Percentiles rank a stretch among this genome's conserved stretches.
Conservation (phyloP, 768 basidiomycete species). For the Exidia glandulosa region DNA sequence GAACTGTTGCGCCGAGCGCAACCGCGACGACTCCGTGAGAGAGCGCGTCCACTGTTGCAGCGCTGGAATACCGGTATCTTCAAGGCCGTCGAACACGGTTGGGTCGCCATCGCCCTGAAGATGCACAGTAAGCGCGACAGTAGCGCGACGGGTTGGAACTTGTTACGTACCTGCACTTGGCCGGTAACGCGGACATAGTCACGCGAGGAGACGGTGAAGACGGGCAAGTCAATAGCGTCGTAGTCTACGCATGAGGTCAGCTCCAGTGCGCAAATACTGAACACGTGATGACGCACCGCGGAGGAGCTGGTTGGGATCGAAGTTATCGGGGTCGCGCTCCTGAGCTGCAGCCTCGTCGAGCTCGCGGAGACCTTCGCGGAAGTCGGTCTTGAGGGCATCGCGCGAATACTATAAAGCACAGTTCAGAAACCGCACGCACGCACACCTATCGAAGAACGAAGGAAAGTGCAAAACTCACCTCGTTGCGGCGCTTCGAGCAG, state of each 20-base stretch:
- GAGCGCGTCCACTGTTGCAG: conserved; percentile 48
- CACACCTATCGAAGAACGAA: not conserved
- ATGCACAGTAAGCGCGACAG: conserved; percentile 30
- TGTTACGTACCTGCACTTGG: conserved; percentile 14
- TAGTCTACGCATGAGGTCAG: conserved; percentile 33
- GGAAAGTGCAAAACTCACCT: conserved; percentile 23
- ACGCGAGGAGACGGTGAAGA: conserved; percentile 49
- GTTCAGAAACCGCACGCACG: conserved; percentile 1
- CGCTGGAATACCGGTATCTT: conserved; percentile 45
- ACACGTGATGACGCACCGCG: conserved; percentile 27
- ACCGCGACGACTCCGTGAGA: conserved; percentile 42
- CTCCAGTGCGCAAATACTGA: not conserved
- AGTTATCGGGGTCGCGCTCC: conserved; percentile 43
- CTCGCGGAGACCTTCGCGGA: conserved; percentile 46
- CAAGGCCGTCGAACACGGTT: conserved; percentile 39
- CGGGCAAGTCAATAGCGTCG: conserved; percentile 46
- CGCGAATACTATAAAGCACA: conserved; percentile 33
- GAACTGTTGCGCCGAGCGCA: conserved; percentile 33
- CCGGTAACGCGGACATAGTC: conserved; percentile 49
- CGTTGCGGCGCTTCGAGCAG: conserved; percentile 46
- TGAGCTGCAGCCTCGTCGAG: conserved; percentile 50
- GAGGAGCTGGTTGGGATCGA: conserved; percentile 38
- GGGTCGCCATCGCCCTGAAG: conserved; percentile 51
- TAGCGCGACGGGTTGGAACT: not conserved
- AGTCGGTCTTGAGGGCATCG: conserved; percentile 48